A percentile compares a stretch with the other conserved stretches of the same genome.
Conservation (phyloP, 805 yeast genomes). For the Sungouiella blattae region DNA sequence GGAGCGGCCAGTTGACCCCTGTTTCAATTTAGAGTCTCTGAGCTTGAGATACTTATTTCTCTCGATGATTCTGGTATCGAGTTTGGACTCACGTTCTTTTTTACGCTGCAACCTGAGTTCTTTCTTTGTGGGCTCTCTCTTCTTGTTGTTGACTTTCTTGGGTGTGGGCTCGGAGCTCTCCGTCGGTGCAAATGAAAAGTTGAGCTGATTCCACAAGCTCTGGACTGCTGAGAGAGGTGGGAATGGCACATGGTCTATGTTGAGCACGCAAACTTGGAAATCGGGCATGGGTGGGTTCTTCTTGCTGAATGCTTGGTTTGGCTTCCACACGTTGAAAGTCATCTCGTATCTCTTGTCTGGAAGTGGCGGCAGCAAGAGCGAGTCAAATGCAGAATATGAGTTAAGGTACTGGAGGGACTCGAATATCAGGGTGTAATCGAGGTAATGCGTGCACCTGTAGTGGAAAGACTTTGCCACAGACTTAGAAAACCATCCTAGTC, state of each 20-base stretch:
- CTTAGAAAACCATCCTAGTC: neutral
- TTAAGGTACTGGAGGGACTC: conserved; percentile 20
- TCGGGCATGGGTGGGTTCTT: conserved; percentile 70
- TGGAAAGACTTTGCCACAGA: conserved; percentile 9
- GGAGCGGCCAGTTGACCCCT: conserved; percentile 45
- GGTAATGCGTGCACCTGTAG: conserved; percentile 23
- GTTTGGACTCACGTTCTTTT: conserved; percentile 24
- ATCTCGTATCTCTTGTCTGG: conserved; percentile 24
- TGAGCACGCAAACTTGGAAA: conserved; percentile 62
- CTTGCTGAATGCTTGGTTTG: conserved; percentile 66
- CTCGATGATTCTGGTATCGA: conserved; percentile 21
- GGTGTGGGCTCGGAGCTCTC: neutral
- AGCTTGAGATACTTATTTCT: conserved; percentile 24
- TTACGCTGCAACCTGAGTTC: conserved; percentile 22
- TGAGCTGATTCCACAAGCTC: conserved; percentile 18
- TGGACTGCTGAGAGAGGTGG: conserved; percentile 47
- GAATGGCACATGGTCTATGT: conserved; percentile 40
- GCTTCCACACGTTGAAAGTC: conserved; percentile 80
- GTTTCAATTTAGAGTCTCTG: conserved; percentile 43
- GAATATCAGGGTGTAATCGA: conserved; percentile 21
- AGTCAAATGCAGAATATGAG: conserved; percentile 12
- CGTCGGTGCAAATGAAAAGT: neutral
- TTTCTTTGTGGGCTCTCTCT: conserved; percentile 20
- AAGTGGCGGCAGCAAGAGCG: conserved; percentile 4
- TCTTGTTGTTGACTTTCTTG: conserved; percentile 10